Evolutionary conservation across 768 basidiomycete genomes (phyloP).

Genomic region (Wakefieldia striispora): DNA sequence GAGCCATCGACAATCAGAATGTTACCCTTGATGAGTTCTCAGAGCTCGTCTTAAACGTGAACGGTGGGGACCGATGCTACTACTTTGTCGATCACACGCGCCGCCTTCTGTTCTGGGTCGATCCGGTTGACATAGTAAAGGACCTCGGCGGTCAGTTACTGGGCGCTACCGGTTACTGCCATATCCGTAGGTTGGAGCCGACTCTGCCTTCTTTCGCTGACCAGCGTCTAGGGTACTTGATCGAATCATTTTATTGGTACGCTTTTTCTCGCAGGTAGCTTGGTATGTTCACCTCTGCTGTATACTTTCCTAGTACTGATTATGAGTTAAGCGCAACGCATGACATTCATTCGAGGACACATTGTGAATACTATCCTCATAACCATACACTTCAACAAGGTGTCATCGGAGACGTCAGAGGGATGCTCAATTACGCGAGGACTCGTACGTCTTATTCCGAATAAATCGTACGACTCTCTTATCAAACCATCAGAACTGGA

Average conservation of each 20-base stretch:
- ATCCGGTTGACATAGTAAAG: background rate
- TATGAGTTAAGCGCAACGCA: background rate
- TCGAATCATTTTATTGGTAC: slow-evolving; percentile 15
- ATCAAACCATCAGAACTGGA: slow-evolving; percentile 5
- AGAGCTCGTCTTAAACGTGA: slow-evolving; percentile 5
- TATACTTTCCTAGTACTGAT: background rate
- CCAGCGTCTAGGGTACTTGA: slow-evolving; percentile 5
- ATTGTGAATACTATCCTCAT: slow-evolving; percentile 16
- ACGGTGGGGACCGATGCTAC: slow-evolving; percentile 4
- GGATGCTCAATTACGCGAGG: slow-evolving; percentile 16
- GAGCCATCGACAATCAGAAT: no score
- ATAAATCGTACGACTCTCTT: background rate
- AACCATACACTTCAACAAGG: background rate
- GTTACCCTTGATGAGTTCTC: background rate
- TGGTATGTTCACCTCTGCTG: background rate
- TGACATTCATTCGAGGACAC: slow-evolving; percentile 12
- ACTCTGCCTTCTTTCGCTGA: background rate
- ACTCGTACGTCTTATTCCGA: slow-evolving; percentile 1
- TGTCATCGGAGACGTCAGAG: slow-evolving; percentile 10
- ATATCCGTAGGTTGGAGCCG: slow-evolving; percentile 8
- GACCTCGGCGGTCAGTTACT: slow-evolving; percentile 1
- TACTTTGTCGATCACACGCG: slow-evolving; percentile 17
- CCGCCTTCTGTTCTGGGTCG: slow-evolving; percentile 18
- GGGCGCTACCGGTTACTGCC: slow-evolving; percentile 1
- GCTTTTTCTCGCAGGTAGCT: background rate